Evolutionary conservation across 495 filamentous ascomycete genomes (phyloP).

Genomic region (Annulohypoxylon bovei): DNA sequence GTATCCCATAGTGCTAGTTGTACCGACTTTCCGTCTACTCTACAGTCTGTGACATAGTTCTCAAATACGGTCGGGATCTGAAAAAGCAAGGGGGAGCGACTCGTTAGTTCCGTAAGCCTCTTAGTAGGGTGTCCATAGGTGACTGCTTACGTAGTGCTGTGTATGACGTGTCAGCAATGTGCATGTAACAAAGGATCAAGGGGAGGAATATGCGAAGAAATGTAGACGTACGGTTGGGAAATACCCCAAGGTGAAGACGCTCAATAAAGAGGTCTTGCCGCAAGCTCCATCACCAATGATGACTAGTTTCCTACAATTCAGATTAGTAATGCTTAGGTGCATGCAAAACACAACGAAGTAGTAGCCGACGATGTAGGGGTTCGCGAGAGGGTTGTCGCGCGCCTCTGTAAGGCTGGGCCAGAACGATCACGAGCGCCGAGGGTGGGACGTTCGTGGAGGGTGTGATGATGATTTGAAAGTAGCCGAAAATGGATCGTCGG

Average conservation of each 20-base stretch:
- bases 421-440: constrained; percentile 19
- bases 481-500: constrained; percentile 30
- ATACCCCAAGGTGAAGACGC: constrained; percentile 97
- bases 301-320: constrained; percentile 82
- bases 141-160: constrained; percentile 76
- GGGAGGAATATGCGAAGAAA: constrained; percentile 6
- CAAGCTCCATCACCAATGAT: constrained; percentile 99
- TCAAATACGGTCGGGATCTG: constrained; percentile 99
- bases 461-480: constrained; percentile 12
- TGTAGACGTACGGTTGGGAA: constrained; percentile 89
- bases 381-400: constrained; percentile 13
- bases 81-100: constrained; percentile 4
- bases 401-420: not conserved
- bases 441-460: constrained; percentile 31
- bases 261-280: constrained; percentile 96
- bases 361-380: constrained; percentile 1
- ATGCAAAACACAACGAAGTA: constrained; percentile 5
- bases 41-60: constrained; percentile 99
- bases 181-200: constrained; percentile 7
- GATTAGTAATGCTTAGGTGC: constrained; percentile 28
- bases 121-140: not conserved
- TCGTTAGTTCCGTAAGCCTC: constrained; percentile 49
- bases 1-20: constrained; percentile 99
- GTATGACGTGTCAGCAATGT: constrained; percentile 27
- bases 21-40: constrained; percentile 97